Conservation (phyloP, 441 rosid genomes). For the Populus hybrid region DNA sequence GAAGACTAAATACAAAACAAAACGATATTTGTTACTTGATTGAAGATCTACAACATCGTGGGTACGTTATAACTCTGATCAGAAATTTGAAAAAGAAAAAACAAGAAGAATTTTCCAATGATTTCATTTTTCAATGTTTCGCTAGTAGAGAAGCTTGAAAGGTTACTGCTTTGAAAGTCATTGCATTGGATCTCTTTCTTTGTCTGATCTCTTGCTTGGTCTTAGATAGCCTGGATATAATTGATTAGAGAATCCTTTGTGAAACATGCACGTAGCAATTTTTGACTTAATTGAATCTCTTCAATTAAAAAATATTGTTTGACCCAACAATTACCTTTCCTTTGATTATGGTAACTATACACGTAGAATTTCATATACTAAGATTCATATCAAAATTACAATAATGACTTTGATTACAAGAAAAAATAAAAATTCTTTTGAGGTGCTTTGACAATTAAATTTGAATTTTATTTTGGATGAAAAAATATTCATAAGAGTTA, state of each 20-base stretch:
- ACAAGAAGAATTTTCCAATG: not conserved
- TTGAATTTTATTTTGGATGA: too few relatives aligned
- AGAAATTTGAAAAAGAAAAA: not conserved
- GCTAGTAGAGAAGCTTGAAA: not conserved
- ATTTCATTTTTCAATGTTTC: not conserved
- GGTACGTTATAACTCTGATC: not conserved
- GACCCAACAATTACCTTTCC: not conserved
- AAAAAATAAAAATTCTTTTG: too few relatives aligned
- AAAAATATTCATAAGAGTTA: too few relatives aligned
- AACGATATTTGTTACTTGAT: not conserved
- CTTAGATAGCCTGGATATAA: not conserved
- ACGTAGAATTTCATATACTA: too few relatives aligned
- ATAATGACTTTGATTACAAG: too few relatives aligned
- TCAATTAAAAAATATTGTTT: too few relatives aligned
- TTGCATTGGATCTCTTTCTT: too few relatives aligned
- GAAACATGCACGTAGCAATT: not conserved
- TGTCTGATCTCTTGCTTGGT: not conserved
- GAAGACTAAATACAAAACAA: not conserved
- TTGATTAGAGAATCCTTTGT: not conserved
- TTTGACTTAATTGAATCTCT: not conserved
- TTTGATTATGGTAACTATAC: too few relatives aligned
- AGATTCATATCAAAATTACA: too few relatives aligned
- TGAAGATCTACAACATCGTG: not conserved
- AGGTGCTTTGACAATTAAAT: too few relatives aligned
- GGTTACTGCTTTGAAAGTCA: not conserved